Conservation (phyloP, 2,329 filamentous ascomycete species). For the Calonectria pauciramosa region DNA sequence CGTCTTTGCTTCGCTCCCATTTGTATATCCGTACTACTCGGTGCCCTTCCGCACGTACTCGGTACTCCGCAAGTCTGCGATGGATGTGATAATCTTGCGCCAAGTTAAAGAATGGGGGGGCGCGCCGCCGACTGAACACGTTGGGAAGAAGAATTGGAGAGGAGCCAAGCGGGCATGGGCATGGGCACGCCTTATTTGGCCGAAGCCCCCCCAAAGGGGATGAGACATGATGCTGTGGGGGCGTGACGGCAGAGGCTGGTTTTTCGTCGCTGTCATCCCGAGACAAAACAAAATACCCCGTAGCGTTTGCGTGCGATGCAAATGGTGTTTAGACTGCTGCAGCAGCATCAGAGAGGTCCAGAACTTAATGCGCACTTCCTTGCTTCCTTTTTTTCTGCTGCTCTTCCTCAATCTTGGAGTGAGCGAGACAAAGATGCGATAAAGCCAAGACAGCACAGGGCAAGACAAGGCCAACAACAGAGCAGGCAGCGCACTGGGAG, state of each 20-base stretch:
- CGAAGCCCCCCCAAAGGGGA: neutral
- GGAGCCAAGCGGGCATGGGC: neutral
- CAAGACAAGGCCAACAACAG: constrained; percentile 5
- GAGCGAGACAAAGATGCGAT: constrained; percentile 1
- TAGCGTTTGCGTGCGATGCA: constrained; percentile 7
- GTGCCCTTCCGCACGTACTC: neutral
- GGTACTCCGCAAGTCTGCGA: neutral
- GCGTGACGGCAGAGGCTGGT: constrained; percentile 28
- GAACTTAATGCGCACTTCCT: neutral
- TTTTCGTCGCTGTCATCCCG: constrained; percentile 24
- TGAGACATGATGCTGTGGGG: constrained; percentile 2
- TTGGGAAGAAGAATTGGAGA: neutral
- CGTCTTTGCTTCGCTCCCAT: constrained; percentile 21
- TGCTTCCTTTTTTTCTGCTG: neutral
- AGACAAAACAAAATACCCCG: constrained; percentile 25
- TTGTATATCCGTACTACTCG: constrained; percentile 3
- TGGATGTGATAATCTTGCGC: constrained; percentile 4
- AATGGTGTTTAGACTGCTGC: neutral
- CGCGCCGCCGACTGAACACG: neutral
- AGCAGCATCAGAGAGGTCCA: neutral
- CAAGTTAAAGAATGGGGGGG: neutral
- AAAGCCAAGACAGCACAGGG: constrained; percentile 11
- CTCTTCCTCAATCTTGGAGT: neutral
- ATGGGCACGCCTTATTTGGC: constrained; percentile 8
- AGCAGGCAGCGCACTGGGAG: neutral